These are phyloP conservation scores for Pseudodiploospora longispora DNA, from an alignment of 2,329 filamentous ascomycete genomes.

Conservation along the genomic window DNA sequence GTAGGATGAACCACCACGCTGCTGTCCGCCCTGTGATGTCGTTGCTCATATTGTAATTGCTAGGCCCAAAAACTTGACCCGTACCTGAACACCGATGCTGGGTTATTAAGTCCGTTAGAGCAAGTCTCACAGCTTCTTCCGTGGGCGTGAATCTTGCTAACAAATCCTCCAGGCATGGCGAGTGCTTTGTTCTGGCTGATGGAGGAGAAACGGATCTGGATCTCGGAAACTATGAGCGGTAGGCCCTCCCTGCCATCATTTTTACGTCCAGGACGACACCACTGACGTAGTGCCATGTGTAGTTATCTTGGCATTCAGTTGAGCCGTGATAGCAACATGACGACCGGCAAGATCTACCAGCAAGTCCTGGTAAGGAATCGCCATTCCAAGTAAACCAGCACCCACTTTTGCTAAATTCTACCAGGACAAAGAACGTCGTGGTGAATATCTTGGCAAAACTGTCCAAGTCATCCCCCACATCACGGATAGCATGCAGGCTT, in stretches of 20 bases:
- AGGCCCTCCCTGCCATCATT: constrained; percentile 1
- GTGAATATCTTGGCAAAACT: constrained; percentile 80
- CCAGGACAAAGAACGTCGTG: constrained; percentile 50
- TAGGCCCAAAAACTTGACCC: constrained; percentile 34
- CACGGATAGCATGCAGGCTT: constrained; percentile 85
- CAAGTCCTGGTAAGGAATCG: constrained; percentile 61
- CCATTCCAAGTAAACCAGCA: neutral
- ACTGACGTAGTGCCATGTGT: neutral
- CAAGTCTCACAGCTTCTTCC: constrained; percentile 9
- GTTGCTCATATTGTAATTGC: neutral
- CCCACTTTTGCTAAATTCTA: constrained; percentile 3
- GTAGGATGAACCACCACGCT: constrained; percentile 3
- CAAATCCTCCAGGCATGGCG: constrained; percentile 57
- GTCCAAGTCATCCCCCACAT: constrained; percentile 91
- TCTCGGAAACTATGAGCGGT: constrained; percentile 49
- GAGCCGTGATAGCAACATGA: constrained; percentile 88
- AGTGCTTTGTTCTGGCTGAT: constrained; percentile 81
- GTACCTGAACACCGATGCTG: constrained; percentile 34
- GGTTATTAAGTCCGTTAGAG: constrained; percentile 23
- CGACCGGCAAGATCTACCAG: constrained; percentile 92
- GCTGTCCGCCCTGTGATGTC: neutral
- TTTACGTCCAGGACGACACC: neutral
- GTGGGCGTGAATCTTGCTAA: constrained; percentile 4
- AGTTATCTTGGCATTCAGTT: constrained; percentile 73
- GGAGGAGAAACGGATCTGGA: constrained; percentile 55